Conservation (phyloP, 108 stramenopile genomes). For the Epithemia pelagica region DNA sequence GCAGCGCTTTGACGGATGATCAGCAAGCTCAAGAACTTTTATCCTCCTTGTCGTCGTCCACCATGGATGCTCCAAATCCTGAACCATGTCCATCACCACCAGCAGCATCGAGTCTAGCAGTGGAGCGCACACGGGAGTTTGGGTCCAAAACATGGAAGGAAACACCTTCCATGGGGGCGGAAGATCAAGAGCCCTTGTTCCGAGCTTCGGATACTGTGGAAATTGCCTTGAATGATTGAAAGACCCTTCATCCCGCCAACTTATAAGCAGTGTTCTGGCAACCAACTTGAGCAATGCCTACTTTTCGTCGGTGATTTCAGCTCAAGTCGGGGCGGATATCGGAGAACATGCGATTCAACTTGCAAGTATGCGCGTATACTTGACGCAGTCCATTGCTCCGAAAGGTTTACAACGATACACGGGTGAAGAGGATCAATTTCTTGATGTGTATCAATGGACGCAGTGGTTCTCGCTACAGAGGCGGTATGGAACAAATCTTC, state of each 20-base stretch:
- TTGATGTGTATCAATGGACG: too few species aligned
- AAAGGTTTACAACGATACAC: too few species aligned
- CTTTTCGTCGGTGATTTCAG: slow-evolving; percentile 52
- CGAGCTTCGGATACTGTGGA: slow-evolving; percentile 65
- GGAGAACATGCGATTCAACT: slow-evolving; percentile 39
- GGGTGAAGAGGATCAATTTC: too few species aligned
- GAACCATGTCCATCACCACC: too few species aligned
- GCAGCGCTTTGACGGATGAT: slow-evolving; percentile 64
- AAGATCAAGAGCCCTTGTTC: slow-evolving; percentile 75
- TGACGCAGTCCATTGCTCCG: too few species aligned
- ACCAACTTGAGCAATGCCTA: slow-evolving; percentile 64
- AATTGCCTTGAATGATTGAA: slow-evolving; percentile 68
- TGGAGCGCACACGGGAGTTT: slow-evolving; percentile 64
- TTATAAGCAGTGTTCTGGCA: slow-evolving; percentile 74
- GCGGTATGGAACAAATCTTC: too few species aligned
- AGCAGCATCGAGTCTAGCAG: slow-evolving; percentile 18
- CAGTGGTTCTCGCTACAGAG: too few species aligned
- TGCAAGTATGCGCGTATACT: slow-evolving; percentile 26
- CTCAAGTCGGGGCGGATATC: background rate
- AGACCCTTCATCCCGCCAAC: slow-evolving; percentile 77
- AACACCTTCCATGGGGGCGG: slow-evolving; percentile 50
- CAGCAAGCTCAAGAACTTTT: too few species aligned
- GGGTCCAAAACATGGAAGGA: slow-evolving; percentile 78
- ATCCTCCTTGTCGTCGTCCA: too few species aligned
- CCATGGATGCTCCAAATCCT: too few species aligned